Evolutionary conservation across 2,329 filamentous ascomycete species (phyloP).

Genomic region (Dactylonectria estremocensis): DNA sequence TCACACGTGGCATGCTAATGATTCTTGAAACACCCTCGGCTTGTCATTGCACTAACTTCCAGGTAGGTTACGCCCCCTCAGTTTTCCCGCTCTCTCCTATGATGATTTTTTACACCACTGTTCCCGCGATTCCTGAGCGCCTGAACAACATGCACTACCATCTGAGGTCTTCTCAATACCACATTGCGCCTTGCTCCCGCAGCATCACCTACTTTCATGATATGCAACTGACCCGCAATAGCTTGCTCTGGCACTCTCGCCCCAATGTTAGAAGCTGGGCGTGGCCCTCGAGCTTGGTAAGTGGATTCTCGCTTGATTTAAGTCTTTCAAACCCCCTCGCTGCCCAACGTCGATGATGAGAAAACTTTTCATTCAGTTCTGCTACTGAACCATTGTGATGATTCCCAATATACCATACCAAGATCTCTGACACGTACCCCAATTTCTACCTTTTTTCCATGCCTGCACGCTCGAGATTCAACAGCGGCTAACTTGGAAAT

Average conservation of each 20-base stretch:
- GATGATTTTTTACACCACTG: constrained; percentile 72
- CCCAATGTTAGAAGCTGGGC: neutral
- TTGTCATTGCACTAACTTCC: constrained; percentile 11
- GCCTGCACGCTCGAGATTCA: neutral
- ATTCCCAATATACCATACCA: constrained; percentile 76
- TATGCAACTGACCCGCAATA: constrained; percentile 13
- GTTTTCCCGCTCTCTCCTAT: constrained; percentile 49
- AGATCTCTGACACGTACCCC: constrained; percentile 67
- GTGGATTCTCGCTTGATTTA: constrained; percentile 20
- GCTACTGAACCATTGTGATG: constrained; percentile 80
- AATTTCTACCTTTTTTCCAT: constrained; percentile 34
- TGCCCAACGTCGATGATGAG: constrained; percentile 71
- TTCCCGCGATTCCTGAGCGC: constrained; percentile 75
- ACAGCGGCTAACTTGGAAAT: constrained; percentile 30
- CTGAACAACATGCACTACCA: constrained; percentile 83
- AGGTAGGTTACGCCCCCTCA: constrained; percentile 43
- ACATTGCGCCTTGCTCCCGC: neutral
- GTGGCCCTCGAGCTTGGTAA: constrained; percentile 9
- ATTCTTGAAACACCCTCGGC: neutral
- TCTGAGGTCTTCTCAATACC: constrained; percentile 64
- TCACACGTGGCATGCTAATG: neutral
- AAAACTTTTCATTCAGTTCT: constrained; percentile 78
- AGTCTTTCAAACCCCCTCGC: neutral
- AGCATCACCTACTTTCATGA: neutral
- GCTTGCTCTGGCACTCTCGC: neutral